phyloP scores from a whole-genome alignment of 2,329 filamentous ascomycete genomes.

The Aspergillus clavatus region DNA sequence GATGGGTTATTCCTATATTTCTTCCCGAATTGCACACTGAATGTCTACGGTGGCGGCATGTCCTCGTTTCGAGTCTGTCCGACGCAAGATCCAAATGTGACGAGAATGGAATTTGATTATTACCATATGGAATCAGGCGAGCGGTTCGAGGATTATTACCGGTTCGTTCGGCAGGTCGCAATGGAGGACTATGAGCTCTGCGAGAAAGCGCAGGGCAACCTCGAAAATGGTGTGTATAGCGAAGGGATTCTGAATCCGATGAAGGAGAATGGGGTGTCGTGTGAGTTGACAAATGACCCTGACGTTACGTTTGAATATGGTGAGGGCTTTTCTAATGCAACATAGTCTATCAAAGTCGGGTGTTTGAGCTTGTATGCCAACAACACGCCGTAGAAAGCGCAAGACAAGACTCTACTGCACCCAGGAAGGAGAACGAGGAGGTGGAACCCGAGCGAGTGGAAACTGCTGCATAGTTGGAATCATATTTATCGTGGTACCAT shows the following conservation, averaged over 20 bases:
- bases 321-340: constrained; percentile 7
- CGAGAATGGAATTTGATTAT: constrained; percentile 57
- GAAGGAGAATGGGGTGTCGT: constrained; percentile 53
- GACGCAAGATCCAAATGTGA: constrained; percentile 45
- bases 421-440: constrained; percentile 7
- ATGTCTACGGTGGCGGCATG: constrained; percentile 57
- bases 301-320: not conserved
- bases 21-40: constrained; percentile 54
- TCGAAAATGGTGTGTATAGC: constrained; percentile 50
- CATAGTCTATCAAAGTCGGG: constrained; percentile 45
- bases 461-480: constrained; percentile 2
- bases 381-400: constrained; percentile 39
- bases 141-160: constrained; percentile 54
- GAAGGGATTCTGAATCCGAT: constrained; percentile 53
- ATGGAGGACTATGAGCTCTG: constrained; percentile 55
- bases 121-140: constrained; percentile 49
- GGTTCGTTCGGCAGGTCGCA: constrained; percentile 53
- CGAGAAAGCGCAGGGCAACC: constrained; percentile 52
- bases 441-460: not conserved
- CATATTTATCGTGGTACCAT: too few relatives aligned
- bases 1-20: constrained; percentile 56
- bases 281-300: constrained; percentile 29
- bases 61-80: constrained; percentile 54
- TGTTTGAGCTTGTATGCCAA: constrained; percentile 43
- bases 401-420: constrained; percentile 1